Base-by-base conservation (phyloP, 106 monocot species). In the Dactylorhiza incarnata region DNA sequence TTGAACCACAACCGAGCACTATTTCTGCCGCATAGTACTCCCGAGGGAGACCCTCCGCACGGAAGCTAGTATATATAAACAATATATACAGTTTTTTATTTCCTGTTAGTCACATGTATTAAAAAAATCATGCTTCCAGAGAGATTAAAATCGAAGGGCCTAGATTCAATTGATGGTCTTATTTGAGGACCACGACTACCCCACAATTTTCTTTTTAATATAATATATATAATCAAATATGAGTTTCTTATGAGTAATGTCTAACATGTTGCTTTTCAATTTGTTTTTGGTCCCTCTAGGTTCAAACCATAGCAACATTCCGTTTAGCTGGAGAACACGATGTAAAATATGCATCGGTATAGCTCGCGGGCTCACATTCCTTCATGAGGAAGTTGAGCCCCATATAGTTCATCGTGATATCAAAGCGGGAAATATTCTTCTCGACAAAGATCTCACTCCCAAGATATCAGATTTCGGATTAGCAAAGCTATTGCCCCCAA, bases 391-490 rank as follows among this genome's bases (percentile, higher is more conserved):
- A 81, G 78, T 85, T 26, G 66, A 22, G 11, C 88, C 91, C 12
- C 91, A 78, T 48, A 91, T 91, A 43, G 67, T 91, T 50, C 91
- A 91, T 49, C 74, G 91, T 20, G 91, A 91, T 82, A 88, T 91
- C 65, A 91, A 91, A 62, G 91, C 91, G 48, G 86, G 91, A 77
- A 91, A 91, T 76, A 88, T 91, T 79, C 85, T 91, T 77, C 85
- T 91, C 62, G 91, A 91, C 73, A 86, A 75, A 65, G 77, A 91
- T 78, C 84, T 89, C 13, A 89, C 77, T 6, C 82, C 88, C 23
- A 92, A 89, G 79, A 92, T 92, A 72, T 89, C 91, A 6, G 91
- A 92, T 86, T 92, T 91, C 52, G 91, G 91, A 8, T 79, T 92
- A 61, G 91, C 91, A 73, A 92, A 76, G 79, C 82, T 89, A 74